phyloP scores from a whole-genome alignment of 228 moss, liverwort and hornwort genomes.

The Sphagnum magellanicum region DNA sequence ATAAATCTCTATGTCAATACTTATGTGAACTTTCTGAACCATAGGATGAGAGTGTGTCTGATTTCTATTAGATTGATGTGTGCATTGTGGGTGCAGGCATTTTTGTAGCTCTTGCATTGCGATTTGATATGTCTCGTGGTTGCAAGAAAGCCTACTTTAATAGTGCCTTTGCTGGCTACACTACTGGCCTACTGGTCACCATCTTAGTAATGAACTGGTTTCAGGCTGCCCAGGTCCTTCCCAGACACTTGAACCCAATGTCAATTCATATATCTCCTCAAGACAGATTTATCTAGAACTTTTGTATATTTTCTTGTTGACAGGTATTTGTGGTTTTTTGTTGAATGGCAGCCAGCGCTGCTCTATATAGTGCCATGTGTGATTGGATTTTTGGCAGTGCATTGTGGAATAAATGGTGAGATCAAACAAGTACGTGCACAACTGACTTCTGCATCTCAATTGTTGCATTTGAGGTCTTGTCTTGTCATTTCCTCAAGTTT shows the following conservation, averaged over 20 bases:
- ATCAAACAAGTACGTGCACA: slow-evolving; percentile 48
- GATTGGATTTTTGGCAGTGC: slow-evolving; percentile 58
- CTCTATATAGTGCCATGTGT: slow-evolving; percentile 69
- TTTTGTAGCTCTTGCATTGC: slow-evolving; percentile 94
- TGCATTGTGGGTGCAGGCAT: slow-evolving; percentile 43
- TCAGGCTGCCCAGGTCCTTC: slow-evolving; percentile 90
- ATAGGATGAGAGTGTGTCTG: too few species aligned
- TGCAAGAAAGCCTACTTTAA: slow-evolving; percentile 77
- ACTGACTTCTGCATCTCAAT: too few species aligned
- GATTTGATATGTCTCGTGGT: slow-evolving; percentile 88
- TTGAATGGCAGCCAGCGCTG: slow-evolving; percentile 53
- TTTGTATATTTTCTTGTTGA: too few species aligned
- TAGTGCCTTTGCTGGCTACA: slow-evolving; percentile 97
- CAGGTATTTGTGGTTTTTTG: background rate
- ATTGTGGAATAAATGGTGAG: slow-evolving; percentile 55
- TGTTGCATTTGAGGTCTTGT: too few species aligned
- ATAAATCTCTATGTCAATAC: too few species aligned
- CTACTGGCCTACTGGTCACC: slow-evolving; percentile 80
- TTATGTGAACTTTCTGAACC: too few species aligned
- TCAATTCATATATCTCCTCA: too few species aligned
- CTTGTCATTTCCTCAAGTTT: too few species aligned
- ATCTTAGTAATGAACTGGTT: slow-evolving; percentile 99
- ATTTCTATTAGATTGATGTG: too few species aligned
- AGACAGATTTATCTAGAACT: too few species aligned
- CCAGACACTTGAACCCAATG: background rate